Evolutionary conservation across 768 basidiomycete species (phyloP), one percentile per base, ranked within the genome.

Genomic region (Trametes cinnabarina): DNA sequence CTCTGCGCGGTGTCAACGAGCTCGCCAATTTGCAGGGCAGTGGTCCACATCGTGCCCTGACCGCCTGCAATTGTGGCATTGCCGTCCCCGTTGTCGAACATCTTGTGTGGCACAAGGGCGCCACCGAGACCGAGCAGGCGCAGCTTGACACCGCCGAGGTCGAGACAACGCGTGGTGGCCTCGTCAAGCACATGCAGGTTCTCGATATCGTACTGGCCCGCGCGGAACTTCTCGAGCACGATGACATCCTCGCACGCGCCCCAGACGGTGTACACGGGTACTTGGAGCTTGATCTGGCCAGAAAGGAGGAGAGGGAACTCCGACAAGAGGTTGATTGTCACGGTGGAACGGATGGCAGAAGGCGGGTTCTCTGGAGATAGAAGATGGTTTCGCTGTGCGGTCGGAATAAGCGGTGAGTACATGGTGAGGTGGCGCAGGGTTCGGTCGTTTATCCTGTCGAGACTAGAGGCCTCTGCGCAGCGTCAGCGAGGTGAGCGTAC

Each of bases 1-100:
- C 94, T 84, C 70, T 96, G 92, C 0, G 97, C 93, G 3, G 95
- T 98, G 72, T 98, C 97, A 46, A 98, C 90, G 49, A 99, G 88
- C 72, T 99, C 96, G 57, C 97, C 97, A 39, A 99, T 91, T 72
- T 99, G 97, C 23, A 99, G 82, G 4, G 93, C 91, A 0, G 96
- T 98, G 0, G 93, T 92, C 97, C 97, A 99, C 88, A 98, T 96
- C 19, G 95, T 98, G 28, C 97, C 97, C 67, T 93, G 90, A 2
- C 94, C 97, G 34, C 97, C 97, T 0, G 97, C 96, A 62, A 99
- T 97, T n/a, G 96, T 98, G 11, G 93, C 95, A 43, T 77, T 85
- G 3, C 95, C 96, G 47, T 96, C 92, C 0, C 96, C 92, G 62
- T 94, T 94, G 74, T 93, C 90, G 66, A 95, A 94, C 79, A 94